Evolutionary conservation across 2,329 filamentous ascomycete genomes (phyloP).

Genomic region (Penicillium janthinellum): DNA sequence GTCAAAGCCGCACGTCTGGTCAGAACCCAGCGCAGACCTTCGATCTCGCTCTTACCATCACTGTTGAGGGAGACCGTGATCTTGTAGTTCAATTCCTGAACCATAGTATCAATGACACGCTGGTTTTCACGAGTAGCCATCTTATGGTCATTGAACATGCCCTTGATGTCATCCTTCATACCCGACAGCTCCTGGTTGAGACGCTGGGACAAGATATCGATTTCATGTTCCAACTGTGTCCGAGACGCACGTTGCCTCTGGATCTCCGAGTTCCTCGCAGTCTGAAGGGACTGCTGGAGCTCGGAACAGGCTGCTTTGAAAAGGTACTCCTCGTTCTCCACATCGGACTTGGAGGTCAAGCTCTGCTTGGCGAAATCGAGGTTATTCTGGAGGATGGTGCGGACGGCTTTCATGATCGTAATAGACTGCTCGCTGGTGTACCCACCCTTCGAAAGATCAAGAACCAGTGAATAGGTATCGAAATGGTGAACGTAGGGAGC

Average conservation of each 20-base stretch:
- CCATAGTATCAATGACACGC: slow-evolving; percentile 78
- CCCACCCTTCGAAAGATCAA: slow-evolving; percentile 70
- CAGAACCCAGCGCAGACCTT: slow-evolving; percentile 84
- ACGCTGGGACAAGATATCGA: slow-evolving; percentile 86
- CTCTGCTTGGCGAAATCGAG: slow-evolving; percentile 77
- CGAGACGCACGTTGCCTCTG: slow-evolving; percentile 82
- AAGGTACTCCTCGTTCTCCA: slow-evolving; percentile 93
- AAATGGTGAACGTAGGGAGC: slow-evolving; percentile 93
- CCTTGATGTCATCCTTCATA: slow-evolving; percentile 88
- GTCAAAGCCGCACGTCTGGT: slow-evolving; percentile 66
- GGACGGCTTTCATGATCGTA: slow-evolving; percentile 89
- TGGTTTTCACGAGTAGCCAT: slow-evolving; percentile 91
- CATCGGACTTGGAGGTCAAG: slow-evolving; percentile 85
- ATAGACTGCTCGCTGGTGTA: slow-evolving; percentile 76
- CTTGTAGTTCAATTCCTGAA: slow-evolving; percentile 94
- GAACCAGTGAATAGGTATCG: slow-evolving; percentile 88
- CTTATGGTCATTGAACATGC: slow-evolving; percentile 93
- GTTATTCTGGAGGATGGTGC: slow-evolving; percentile 74
- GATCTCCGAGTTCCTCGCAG: slow-evolving; percentile 72
- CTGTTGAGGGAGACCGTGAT: slow-evolving; percentile 89
- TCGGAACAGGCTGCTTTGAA: slow-evolving; percentile 94
- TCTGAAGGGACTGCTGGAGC: slow-evolving; percentile 81
- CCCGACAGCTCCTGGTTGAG: slow-evolving; percentile 79
- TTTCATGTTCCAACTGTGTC: slow-evolving; percentile 85
- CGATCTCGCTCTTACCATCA: slow-evolving; percentile 88